Evolutionary conservation across 129 eudicot genomes (phyloP), one percentile per base, ranked within the genome.

Genomic region (Arctium lappa): DNA sequence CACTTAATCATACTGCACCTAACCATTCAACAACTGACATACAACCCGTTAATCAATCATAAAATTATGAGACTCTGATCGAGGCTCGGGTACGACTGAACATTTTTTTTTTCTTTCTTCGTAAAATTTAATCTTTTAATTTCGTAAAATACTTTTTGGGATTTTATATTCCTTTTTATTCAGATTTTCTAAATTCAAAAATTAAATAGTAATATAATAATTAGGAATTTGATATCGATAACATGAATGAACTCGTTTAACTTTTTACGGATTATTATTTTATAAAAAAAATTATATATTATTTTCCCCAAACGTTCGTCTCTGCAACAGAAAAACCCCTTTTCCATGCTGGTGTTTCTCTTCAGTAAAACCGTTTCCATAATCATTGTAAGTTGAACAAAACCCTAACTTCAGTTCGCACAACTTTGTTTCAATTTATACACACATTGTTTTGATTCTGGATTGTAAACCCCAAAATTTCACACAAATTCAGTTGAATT

Each of bases 291-390:
- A 42, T 5, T 44, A 44, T 56, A 56, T 16, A 16, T 56, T 16
- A 12, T 12, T 56, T 16, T 71, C 40, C 78, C 53, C 62, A 36
- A 80, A 48, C 71, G 33, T 66, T 29, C 34, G 1, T 36, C 32
- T 72, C 72, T 80, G 72, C 84, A 80, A 80, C 83, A 44, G 76
- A 80, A 80, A 32, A 70, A 73, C 84, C 73, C 84, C 73, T 72
- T 72, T 42, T 80, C 53, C 70, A 72, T 31, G 36, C 11, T 72
- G 84, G 60, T 72, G 5, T 38, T 22, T 10, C 50, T 63, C 81
- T 62, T 56, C 36, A 18, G 36, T 37, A 39, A 38, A 79, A 69
- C 82, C 29, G 30, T 15, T 40, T 60, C 78, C 8, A 70, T 12
- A 15, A 33, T 71, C 71, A 48, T 7, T 56, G 84, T 80, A 72